phyloP scores from a whole-genome alignment of 257 asterid species.

The Solanum commersonii region DNA sequence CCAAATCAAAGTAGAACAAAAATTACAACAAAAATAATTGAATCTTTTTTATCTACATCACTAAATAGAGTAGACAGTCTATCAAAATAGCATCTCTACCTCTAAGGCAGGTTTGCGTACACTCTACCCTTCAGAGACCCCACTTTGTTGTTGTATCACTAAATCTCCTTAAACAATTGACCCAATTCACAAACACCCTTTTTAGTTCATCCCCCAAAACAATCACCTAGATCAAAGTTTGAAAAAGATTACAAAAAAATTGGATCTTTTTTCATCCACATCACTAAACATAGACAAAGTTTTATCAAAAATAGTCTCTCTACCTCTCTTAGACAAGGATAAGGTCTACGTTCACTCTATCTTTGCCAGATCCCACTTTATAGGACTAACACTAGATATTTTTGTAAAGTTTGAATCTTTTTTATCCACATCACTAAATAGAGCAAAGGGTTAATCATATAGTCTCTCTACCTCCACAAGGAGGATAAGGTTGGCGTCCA shows the following conservation, averaged over 20 bases:
- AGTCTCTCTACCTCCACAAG: too few species aligned
- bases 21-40: not conserved
- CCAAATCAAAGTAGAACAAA: not conserved
- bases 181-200: not conserved
- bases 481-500: not conserved
- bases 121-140: not conserved
- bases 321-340: not conserved
- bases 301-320: not conserved
- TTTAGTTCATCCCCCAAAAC: not conserved
- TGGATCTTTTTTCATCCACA: not conserved
- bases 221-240: not conserved
- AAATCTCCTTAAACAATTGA: not conserved
- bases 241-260: not conserved
- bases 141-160: not conserved
- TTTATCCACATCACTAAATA: not conserved
- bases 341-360: not conserved
- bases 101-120: not conserved
- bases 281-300: not conserved
- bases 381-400: not conserved
- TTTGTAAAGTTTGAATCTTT: not conserved
- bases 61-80: rapidly evolving
- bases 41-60: not conserved
- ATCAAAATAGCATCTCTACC: not conserved
- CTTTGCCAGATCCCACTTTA: not conserved
- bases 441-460: not conserved